Percentiles rank a stretch among this genome's conserved stretches.
These are phyloP conservation scores for Lentinula sp. DNA, from an alignment of 768 basidiomycete genomes.

Conservation along the genomic window DNA sequence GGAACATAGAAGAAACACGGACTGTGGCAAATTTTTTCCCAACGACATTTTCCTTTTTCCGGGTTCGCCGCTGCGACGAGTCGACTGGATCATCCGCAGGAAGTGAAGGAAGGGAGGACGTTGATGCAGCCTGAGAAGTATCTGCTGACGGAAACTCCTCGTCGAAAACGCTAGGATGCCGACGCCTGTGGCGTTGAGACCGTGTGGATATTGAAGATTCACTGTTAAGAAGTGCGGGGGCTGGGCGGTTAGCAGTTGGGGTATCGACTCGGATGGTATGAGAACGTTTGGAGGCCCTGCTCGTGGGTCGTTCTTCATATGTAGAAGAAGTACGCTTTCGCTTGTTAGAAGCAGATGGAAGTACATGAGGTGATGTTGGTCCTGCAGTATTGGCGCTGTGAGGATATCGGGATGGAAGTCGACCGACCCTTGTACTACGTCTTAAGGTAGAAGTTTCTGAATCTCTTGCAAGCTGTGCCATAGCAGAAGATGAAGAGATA, in stretches of 20 bases:
- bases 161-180: constrained; percentile 1
- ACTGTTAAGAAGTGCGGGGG: too few relatives aligned
- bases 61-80: neutral
- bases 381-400: neutral
- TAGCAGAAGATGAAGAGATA: neutral
- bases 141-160: neutral
- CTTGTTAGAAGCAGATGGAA: neutral
- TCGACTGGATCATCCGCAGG: too few relatives aligned
- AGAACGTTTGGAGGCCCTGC: neutral
- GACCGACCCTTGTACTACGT: neutral
- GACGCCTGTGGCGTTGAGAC: neutral
- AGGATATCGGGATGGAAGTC: neutral
- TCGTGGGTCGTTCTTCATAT: neutral
- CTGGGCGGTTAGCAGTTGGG: neutral
- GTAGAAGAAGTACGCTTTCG: neutral
- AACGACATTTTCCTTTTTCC: neutral
- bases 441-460: neutral
- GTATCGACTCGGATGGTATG: neutral
- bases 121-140: neutral
- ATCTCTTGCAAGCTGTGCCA: neutral
- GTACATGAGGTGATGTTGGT: neutral
- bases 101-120: neutral
- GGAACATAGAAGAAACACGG: neutral
- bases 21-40: neutral
- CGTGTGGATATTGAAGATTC: neutral